A percentile compares a stretch with the other conserved stretches of the same genome.
phyloP scores from a whole-genome alignment of 768 basidiomycete species.

The Naematelia encephala region DNA sequence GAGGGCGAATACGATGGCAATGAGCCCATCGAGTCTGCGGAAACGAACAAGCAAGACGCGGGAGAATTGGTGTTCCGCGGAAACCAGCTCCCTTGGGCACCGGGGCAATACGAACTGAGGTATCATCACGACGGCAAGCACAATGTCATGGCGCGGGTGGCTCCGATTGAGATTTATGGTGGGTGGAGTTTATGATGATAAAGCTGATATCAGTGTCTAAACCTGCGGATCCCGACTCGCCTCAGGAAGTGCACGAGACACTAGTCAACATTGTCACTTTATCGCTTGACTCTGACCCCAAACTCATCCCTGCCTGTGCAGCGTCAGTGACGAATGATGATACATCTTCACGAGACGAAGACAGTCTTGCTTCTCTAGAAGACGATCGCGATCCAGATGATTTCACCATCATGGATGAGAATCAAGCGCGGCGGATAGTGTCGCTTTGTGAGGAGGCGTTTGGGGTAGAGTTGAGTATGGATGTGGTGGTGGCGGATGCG shows the following conservation, averaged over 20 bases:
- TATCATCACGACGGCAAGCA: constrained; percentile 93
- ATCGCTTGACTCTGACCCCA: constrained; percentile 81
- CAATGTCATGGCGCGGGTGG: constrained; percentile 83
- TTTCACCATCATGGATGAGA: constrained; percentile 87
- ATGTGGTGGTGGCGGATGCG: constrained; percentile 90
- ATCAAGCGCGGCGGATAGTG: constrained; percentile 86
- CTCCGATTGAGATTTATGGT: constrained; percentile 87
- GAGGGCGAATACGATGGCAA: constrained; percentile 93
- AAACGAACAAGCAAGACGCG: constrained; percentile 27
- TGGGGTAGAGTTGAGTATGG: constrained; percentile 79
- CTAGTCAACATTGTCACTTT: constrained; percentile 76
- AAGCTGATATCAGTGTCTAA: constrained; percentile 60
- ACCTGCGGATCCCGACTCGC: constrained; percentile 61
- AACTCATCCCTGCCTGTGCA: constrained; percentile 61
- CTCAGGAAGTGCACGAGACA: constrained; percentile 62
- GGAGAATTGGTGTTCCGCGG: constrained; percentile 74
- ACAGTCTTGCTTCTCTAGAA: background rate
- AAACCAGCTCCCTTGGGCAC: constrained; percentile 77
- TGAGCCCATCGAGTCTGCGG: constrained; percentile 54
- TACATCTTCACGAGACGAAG: background rate
- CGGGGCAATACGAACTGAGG: constrained; percentile 78
- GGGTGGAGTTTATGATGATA: constrained; percentile 44
- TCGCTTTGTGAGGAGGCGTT: constrained; percentile 74
- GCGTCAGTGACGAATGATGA: background rate
- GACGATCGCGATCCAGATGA: constrained; percentile 68